phyloP scores from a whole-genome alignment of 1,284 basidiomycete genomes.

The Trametes sp. region DNA sequence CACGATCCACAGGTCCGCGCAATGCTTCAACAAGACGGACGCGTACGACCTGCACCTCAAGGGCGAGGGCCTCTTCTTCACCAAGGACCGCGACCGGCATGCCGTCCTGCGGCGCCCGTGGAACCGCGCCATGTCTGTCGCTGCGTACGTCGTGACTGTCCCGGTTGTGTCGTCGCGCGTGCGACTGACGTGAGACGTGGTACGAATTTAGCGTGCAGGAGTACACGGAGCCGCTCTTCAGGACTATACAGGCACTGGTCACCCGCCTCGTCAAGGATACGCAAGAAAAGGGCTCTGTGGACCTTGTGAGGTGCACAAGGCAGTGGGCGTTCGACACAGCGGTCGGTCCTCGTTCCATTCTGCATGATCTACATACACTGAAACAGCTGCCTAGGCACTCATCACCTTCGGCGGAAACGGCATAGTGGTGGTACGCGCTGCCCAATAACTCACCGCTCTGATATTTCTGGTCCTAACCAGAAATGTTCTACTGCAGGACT shows the following conservation, averaged over 20 bases:
- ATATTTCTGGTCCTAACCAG: too few relatives aligned
- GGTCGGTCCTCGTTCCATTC: not conserved
- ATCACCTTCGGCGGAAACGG: constrained; percentile 5
- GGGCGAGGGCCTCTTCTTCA: constrained; percentile 9
- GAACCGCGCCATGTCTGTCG: not conserved
- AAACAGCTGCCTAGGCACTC: not conserved
- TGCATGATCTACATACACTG: not conserved
- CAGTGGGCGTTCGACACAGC: constrained; percentile 7
- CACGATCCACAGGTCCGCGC: constrained; percentile 5
- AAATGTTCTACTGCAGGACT: not conserved
- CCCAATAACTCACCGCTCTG: too few relatives aligned
- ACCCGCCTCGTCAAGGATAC: not conserved
- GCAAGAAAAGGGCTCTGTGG: not conserved
- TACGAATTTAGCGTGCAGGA: not conserved
- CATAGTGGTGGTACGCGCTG: not conserved
- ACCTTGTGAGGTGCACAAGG: not conserved
- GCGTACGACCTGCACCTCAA: constrained; percentile 7
- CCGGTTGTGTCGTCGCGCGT: not conserved
- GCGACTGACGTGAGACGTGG: not conserved
- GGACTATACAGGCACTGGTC: not conserved
- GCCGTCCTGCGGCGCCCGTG: constrained; percentile 3
- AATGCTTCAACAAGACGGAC: constrained; percentile 6
- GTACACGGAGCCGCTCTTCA: constrained; percentile 5
- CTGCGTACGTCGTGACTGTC: constrained; percentile 1
- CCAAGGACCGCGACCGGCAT: constrained; percentile 5